phyloP scores from a whole-genome alignment of 345 rosid genomes.

The Camelina laxa region DNA sequence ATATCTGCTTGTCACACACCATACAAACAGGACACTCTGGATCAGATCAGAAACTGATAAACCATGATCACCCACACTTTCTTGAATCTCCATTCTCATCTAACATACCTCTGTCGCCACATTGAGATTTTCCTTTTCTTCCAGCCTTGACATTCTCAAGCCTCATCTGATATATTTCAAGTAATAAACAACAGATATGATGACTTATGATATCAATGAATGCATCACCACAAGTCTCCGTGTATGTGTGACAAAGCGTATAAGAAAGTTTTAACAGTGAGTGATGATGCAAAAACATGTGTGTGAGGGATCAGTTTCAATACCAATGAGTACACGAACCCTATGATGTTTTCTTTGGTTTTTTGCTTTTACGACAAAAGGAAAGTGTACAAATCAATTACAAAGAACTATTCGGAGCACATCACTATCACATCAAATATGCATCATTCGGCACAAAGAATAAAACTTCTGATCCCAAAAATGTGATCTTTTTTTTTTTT shows the following conservation, averaged over 20 bases:
- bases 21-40: no score
- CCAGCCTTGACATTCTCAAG: no score
- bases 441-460: no score
- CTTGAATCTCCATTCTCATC: no score
- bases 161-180: no score
- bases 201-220: constrained; percentile 13
- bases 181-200: not conserved
- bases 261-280: constrained; percentile 1
- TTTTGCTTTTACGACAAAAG: constrained; percentile 16
- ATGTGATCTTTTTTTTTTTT: not conserved
- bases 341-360: constrained; percentile 33
- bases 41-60: no score
- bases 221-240: constrained; percentile 23
- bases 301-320: constrained; percentile 29
- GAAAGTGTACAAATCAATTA: constrained; percentile 19
- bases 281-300: constrained; percentile 35
- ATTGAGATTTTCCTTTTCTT: no score
- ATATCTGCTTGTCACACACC: no score
- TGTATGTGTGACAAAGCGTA: constrained; percentile 20
- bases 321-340: constrained; percentile 14
- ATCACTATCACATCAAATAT: constrained; percentile 15
- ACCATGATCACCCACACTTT: no score
- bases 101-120: no score
- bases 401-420: constrained; percentile 33
- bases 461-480: not conserved